Evolutionary conservation across 2,329 filamentous ascomycete species (phyloP).

Genomic region (Pezicula radicicola): DNA sequence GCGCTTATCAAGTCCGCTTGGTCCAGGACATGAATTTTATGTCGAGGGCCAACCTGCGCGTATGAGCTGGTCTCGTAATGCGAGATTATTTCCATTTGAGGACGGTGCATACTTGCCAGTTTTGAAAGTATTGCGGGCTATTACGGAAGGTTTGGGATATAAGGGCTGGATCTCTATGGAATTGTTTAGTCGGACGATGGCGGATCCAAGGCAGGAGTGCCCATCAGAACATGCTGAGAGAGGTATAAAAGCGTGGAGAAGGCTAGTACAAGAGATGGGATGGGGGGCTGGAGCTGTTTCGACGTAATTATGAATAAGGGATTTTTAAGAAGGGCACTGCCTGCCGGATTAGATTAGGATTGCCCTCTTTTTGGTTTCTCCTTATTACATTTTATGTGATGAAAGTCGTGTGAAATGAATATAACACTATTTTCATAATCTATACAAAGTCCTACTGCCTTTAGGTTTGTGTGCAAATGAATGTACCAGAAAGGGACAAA

Average conservation of each 20-base stretch:
- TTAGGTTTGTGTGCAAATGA: no score
- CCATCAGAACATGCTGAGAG: conserved; percentile 47
- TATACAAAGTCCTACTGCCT: no score
- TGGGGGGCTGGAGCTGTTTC: not conserved
- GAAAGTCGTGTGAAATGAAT: no score
- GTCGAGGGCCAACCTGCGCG: conserved; percentile 52
- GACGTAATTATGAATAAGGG: no score
- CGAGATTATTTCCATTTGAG: conserved; percentile 65
- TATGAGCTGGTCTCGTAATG: conserved; percentile 79
- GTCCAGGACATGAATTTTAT: conserved; percentile 34
- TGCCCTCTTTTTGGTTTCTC: no score
- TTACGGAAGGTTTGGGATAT: conserved; percentile 53
- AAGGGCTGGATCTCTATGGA: conserved; percentile 55
- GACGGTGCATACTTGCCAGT: conserved; percentile 58
- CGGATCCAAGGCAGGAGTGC: conserved; percentile 37
- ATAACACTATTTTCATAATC: no score
- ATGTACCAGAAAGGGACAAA: no score
- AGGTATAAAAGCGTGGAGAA: conserved; percentile 46
- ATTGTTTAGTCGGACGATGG: conserved; percentile 50
- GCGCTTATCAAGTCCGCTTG: no score
- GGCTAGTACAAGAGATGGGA: conserved; percentile 27
- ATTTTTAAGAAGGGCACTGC: no score
- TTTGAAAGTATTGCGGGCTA: conserved; percentile 43
- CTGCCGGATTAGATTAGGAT: no score
- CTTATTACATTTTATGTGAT: no score